Evolutionary conservation across 768 basidiomycete genomes (phyloP).

Genomic region (Tylopilus vinaceipallidus): DNA sequence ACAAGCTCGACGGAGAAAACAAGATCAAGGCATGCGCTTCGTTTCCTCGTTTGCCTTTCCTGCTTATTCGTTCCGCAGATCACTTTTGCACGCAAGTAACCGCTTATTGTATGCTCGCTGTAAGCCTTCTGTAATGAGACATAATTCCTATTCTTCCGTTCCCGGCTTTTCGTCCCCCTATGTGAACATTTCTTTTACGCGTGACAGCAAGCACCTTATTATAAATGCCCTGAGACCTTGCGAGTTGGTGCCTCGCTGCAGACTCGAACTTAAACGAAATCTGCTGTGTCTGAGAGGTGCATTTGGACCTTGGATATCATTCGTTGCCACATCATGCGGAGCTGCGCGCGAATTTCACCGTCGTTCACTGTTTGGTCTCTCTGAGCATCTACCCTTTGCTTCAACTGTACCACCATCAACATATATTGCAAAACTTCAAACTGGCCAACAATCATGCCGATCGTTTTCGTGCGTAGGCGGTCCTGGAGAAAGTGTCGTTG

Average conservation of each 20-base stretch:
- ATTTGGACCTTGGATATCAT: slow-evolving; percentile 5
- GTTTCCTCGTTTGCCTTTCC: not conserved
- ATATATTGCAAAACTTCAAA: slow-evolving; percentile 8
- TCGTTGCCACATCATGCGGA: slow-evolving; percentile 2
- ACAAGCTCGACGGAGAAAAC: slow-evolving; percentile 95
- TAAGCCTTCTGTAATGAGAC: slow-evolving; percentile 31
- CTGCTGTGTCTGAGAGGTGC: slow-evolving; percentile 6
- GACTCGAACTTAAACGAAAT: slow-evolving; percentile 1
- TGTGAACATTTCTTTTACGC: slow-evolving; percentile 25
- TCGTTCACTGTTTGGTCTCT: not conserved
- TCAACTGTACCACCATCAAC: slow-evolving; percentile 13
- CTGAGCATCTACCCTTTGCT: slow-evolving; percentile 2
- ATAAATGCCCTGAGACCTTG: slow-evolving; percentile 24
- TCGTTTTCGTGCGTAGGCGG: slow-evolving; percentile 21
- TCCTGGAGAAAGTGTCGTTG: not conserved
- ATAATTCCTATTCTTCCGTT: slow-evolving; percentile 20
- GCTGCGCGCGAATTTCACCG: slow-evolving; percentile 1
- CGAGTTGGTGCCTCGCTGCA: slow-evolving; percentile 24
- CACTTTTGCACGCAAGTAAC: slow-evolving; percentile 72
- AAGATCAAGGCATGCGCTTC: slow-evolving; percentile 82
- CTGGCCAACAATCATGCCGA: slow-evolving; percentile 7
- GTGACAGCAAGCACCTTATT: slow-evolving; percentile 25
- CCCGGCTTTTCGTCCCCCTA: slow-evolving; percentile 10
- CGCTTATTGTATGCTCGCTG: slow-evolving; percentile 28
- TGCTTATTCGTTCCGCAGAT: slow-evolving; percentile 42